A percentile compares a stretch with the other conserved stretches of the same genome.
Conservation (phyloP, 73 alveolate genomes). For the Paramecium octaurelia region DNA sequence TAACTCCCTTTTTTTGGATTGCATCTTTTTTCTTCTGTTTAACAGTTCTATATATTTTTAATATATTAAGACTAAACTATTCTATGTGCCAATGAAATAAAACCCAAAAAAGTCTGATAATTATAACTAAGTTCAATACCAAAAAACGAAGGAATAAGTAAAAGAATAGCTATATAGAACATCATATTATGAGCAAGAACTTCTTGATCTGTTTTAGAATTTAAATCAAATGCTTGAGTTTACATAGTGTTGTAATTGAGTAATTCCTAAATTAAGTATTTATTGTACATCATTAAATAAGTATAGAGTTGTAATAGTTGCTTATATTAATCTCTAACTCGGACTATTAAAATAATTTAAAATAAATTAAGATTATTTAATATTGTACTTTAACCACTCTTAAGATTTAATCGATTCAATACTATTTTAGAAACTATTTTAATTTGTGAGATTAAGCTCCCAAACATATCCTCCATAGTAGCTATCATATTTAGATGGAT, state of each 20-base stretch:
- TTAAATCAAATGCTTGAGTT: not conserved
- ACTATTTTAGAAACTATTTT: not conserved
- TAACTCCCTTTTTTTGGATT: not conserved
- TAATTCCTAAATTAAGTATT: not conserved
- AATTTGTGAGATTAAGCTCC: not conserved
- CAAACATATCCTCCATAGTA: slow-evolving; percentile 46
- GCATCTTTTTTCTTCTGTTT: not conserved
- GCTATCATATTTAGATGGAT: not conserved
- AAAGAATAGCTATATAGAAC: slow-evolving; percentile 22
- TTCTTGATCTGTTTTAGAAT: not conserved
- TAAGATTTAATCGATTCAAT: not conserved
- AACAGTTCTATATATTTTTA: not conserved
- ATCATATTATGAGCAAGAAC: not conserved
- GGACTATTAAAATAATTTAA: slow-evolving; percentile 26
- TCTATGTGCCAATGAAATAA: not conserved
- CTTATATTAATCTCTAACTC: not conserved
- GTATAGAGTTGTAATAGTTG: not conserved
- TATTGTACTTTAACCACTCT: not conserved
- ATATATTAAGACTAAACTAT: not conserved
- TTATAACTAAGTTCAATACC: not conserved
- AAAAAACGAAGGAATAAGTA: not conserved
- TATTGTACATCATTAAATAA: not conserved
- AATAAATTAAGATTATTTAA: not conserved
- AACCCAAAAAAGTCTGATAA: not conserved
- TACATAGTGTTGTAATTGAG: not conserved